Percentiles rank a stretch among this genome's conserved stretches.
Evolutionary conservation across 768 basidiomycete genomes (phyloP).

Genomic region (Flagelloscypha sp.): DNA sequence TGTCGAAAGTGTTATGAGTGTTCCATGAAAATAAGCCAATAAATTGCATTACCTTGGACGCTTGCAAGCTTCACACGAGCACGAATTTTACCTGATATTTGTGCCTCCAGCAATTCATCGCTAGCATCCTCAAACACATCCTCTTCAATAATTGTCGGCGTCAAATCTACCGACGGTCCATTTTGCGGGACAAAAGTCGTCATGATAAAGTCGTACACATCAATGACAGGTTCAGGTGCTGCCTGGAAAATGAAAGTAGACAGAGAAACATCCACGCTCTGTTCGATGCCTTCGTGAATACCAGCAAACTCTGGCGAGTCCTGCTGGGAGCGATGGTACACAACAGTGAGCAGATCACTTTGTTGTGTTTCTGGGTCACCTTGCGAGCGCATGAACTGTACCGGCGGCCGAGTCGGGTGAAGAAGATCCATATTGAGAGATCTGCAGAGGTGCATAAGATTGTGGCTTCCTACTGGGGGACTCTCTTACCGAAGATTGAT

Average conservation of each 20-base stretch:
- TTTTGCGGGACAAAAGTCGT: slow-evolving; percentile 76
- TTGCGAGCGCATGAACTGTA: slow-evolving; percentile 64
- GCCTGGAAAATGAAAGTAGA: slow-evolving; percentile 87
- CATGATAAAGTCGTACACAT: slow-evolving; percentile 95
- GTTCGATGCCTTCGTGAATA: slow-evolving; percentile 77
- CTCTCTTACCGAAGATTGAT: slow-evolving; percentile 60
- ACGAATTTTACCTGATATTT: slow-evolving; percentile 50
- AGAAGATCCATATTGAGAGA: slow-evolving; percentile 71
- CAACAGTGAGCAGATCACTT: slow-evolving; percentile 67
- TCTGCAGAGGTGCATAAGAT: slow-evolving; percentile 27
- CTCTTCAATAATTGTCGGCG: slow-evolving; percentile 9
- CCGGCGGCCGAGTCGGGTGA: slow-evolving; percentile 42
- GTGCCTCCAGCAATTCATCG: slow-evolving; percentile 1
- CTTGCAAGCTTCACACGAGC: slow-evolving; percentile 79
- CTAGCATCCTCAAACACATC: slow-evolving; percentile 5
- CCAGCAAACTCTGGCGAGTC: slow-evolving; percentile 80
- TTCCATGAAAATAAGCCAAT: not conserved
- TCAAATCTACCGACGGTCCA: slow-evolving; percentile 3
- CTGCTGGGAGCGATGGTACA: slow-evolving; percentile 73
- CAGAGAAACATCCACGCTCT: slow-evolving; percentile 77
- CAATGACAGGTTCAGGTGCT: slow-evolving; percentile 83
- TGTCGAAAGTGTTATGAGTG: slow-evolving; percentile 18
- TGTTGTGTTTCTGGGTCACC: slow-evolving; percentile 32
- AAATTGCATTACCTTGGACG: slow-evolving; percentile 50
- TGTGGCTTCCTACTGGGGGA: not conserved